Percentiles rank a stretch among this genome's conserved stretches.
phyloP scores from a whole-genome alignment of 75 land plant species.

The Selaginella tamariscina region DNA sequence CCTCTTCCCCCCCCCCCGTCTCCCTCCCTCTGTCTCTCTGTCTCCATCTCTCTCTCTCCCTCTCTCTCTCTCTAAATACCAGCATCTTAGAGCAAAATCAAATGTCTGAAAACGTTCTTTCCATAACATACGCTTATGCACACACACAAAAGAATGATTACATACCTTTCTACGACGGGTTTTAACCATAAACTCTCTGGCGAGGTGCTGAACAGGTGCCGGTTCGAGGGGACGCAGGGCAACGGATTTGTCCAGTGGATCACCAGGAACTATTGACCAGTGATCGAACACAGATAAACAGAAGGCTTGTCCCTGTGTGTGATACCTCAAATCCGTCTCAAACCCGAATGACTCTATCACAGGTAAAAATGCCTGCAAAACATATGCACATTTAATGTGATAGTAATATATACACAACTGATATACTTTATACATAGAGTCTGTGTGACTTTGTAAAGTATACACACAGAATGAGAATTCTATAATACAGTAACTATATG shows the following conservation, averaged over 20 bases:
- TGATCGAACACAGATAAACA: conserved; percentile 91
- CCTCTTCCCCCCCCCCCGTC: no score
- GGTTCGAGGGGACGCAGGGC: conserved; percentile 5
- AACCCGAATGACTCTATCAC: conserved; percentile 99
- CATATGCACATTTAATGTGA: no score
- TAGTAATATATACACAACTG: no score
- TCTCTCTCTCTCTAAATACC: no score
- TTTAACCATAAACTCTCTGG: conserved; percentile 9
- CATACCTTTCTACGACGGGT: conserved; percentile 1
- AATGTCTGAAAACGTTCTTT: background rate
- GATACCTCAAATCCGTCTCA: conserved; percentile 94
- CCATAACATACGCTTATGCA: background rate
- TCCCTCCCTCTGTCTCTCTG: no score
- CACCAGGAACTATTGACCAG: conserved; percentile 10
- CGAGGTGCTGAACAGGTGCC: conserved; percentile 3
- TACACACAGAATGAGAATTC: no score
- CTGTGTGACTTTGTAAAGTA: no score
- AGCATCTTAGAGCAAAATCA: no score
- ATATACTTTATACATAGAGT: no score
- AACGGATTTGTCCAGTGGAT: conserved; percentile 6
- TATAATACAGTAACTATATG: no score
- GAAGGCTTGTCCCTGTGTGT: conserved; percentile 98
- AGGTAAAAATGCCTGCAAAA: conserved; percentile 84
- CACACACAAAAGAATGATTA: background rate
- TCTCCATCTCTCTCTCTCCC: no score